Percentiles rank a stretch among this genome's conserved stretches.
Evolutionary conservation across 176 grass and related monocot genomes (phyloP).

Genomic region (Thinopyrum elongatum): DNA sequence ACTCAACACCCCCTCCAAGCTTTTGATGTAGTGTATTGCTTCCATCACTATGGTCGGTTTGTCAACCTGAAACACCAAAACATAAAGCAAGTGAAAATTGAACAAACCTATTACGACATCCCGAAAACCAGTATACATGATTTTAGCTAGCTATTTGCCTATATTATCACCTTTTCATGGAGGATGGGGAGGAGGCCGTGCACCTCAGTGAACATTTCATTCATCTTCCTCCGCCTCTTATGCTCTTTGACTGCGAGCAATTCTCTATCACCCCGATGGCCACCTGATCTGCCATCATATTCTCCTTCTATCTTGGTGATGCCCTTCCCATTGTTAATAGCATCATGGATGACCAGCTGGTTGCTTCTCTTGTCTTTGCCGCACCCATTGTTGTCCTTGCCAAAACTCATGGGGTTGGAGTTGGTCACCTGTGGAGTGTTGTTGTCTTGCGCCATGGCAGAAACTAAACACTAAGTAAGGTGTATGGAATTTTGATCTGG

Average conservation of each 20-base stretch:
- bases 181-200: constrained; percentile 41
- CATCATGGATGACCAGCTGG: not conserved
- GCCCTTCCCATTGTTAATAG: not conserved
- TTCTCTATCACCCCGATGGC: not conserved
- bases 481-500: not conserved
- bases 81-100: not conserved
- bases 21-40: constrained; percentile 63
- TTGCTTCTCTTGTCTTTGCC: not conserved
- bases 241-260: constrained; percentile 35
- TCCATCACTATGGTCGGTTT: constrained; percentile 59
- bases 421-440: not conserved
- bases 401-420: not conserved
- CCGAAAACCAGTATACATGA: too few relatives aligned
- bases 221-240: constrained; percentile 47
- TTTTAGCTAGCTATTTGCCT: not conserved
- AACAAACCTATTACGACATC: not conserved
- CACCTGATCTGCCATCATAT: not conserved
- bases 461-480: not conserved
- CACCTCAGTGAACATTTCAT: constrained; percentile 35
- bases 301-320: not conserved
- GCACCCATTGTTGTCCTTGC: not conserved
- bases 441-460: constrained; percentile 2
- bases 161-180: constrained; percentile 19
- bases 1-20: constrained; percentile 33
- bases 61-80: constrained; percentile 34